Conservation (phyloP, 2,329 filamentous ascomycete genomes). For the Fusarium nygamai region DNA sequence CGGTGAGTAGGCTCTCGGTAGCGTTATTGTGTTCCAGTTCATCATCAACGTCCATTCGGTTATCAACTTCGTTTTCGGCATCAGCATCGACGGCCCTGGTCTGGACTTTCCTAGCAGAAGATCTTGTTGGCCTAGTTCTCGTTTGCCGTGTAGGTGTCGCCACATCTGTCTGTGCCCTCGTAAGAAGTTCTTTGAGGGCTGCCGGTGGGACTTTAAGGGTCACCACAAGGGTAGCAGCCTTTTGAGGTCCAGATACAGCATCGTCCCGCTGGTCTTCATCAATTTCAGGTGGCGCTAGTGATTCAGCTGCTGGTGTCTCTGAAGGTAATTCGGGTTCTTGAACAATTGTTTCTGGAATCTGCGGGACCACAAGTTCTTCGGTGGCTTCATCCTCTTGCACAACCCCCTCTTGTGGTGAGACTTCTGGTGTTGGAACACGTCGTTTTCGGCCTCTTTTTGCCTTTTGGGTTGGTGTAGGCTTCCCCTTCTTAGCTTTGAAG, state of each 20-base stretch:
- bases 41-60: neutral
- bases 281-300: neutral
- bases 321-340: neutral
- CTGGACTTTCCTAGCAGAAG: constrained; percentile 16
- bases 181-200: constrained; percentile 1
- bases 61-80: neutral
- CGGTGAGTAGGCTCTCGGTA: constrained; percentile 27
- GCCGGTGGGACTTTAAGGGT: constrained; percentile 18
- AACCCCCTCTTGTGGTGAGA: neutral
- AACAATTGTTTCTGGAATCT: neutral
- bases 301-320: neutral
- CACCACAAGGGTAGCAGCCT: constrained; percentile 3
- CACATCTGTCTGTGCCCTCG: neutral
- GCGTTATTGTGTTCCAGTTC: neutral
- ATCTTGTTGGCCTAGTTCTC: constrained; percentile 16
- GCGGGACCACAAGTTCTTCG: neutral
- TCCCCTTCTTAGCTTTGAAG: constrained; percentile 20
- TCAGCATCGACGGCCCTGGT: neutral
- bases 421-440: neutral
- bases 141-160: constrained; percentile 20
- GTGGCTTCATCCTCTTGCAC: neutral
- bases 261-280: neutral
- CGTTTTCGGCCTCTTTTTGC: constrained; percentile 10
- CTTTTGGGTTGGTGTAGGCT: neutral
- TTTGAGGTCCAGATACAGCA: neutral